Evolutionary conservation across 225 moss, liverwort and hornwort genomes (phyloP).

Genomic region (Sphagnum contortum): DNA sequence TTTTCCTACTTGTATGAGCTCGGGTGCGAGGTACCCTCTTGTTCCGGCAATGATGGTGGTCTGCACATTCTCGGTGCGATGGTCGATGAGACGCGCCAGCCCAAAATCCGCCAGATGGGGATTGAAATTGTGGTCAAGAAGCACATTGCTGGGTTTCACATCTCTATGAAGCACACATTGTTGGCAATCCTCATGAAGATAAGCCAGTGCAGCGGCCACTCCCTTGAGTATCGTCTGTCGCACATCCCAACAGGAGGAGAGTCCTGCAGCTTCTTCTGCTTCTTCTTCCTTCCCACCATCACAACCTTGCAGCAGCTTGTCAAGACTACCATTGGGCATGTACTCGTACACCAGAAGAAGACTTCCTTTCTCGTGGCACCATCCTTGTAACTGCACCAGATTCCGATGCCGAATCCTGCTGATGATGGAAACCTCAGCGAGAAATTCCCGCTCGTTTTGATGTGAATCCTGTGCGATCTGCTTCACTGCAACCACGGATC

Average conservation of each 20-base stretch:
- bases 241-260: slow-evolving; percentile 19
- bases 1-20: slow-evolving; percentile 57
- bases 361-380: slow-evolving; percentile 53
- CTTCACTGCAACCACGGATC: slow-evolving; percentile 64
- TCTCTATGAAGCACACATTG: slow-evolving; percentile 53
- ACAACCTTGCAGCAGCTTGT: slow-evolving; percentile 25
- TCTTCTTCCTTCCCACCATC: slow-evolving; percentile 9
- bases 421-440: slow-evolving; percentile 82
- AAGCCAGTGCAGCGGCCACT: slow-evolving; percentile 42
- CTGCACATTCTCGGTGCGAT: slow-evolving; percentile 51
- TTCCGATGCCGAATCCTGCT: slow-evolving; percentile 53
- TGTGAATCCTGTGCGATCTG: slow-evolving; percentile 71
- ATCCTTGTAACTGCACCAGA: slow-evolving; percentile 48
- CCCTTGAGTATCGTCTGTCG: slow-evolving; percentile 28
- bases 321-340: slow-evolving; percentile 59
- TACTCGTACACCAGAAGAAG: slow-evolving; percentile 54
- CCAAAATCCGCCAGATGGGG: slow-evolving; percentile 60
- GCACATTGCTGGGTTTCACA: slow-evolving; percentile 51
- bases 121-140: slow-evolving; percentile 45
- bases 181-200: slow-evolving; percentile 43
- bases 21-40: slow-evolving; percentile 71
- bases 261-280: background rate
- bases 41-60: slow-evolving; percentile 67
- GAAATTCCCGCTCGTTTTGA: slow-evolving; percentile 77
- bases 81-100: slow-evolving; percentile 72